phyloP scores from a whole-genome alignment of 495 filamentous ascomycete genomes.

The Neurospora cerealis region DNA sequence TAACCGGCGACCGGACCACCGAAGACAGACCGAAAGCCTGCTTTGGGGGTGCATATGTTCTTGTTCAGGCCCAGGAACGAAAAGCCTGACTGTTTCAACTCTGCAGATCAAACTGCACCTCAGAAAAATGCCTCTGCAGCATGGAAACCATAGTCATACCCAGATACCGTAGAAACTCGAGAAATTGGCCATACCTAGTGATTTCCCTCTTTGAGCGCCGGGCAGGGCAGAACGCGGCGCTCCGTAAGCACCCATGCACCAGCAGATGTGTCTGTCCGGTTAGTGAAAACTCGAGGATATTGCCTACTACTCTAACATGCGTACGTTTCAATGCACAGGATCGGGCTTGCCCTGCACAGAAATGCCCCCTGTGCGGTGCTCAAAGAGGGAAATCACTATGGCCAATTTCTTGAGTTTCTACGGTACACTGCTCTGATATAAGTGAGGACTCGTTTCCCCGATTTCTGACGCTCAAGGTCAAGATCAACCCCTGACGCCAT shows the following conservation, averaged over 20 bases:
- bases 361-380: neutral
- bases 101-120: neutral
- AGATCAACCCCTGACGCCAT: neutral
- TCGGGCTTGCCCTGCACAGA: neutral
- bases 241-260: neutral
- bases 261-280: neutral
- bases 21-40: neutral
- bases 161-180: neutral
- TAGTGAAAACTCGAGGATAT: neutral
- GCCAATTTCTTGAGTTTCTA: neutral
- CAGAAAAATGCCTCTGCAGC: neutral
- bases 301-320: neutral
- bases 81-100: neutral
- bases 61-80: neutral
- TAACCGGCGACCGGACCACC: neutral
- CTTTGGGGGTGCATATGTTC: neutral
- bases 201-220: neutral
- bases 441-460: neutral
- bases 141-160: neutral
- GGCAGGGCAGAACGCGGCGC: neutral
- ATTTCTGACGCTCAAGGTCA: neutral
- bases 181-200: neutral
- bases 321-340: neutral
- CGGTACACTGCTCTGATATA: neutral
- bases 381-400: neutral